Base-by-base conservation (phyloP, 352 stramenopile species). In the Hyaloperonospora arabidopsidis region DNA sequence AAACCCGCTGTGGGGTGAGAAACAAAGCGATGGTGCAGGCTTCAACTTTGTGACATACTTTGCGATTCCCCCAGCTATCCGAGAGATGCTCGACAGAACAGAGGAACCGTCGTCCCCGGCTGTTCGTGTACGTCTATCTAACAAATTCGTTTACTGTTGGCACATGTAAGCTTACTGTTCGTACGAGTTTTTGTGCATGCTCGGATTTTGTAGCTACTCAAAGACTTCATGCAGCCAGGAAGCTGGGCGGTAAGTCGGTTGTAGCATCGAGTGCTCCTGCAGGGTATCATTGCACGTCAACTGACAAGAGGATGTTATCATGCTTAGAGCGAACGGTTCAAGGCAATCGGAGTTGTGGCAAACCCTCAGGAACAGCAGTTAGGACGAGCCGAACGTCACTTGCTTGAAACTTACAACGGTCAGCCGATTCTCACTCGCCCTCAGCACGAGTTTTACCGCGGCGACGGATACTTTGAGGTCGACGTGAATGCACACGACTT, bases 31-130 rank as follows among this genome's bases (percentile, higher is more conserved):
- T 48, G 81, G 79, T 17, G 65, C 65, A 32, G 81, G 81, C 1
- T 89, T 89, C 55, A 92, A 89, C 66, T 89, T 89, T 48, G 66
- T 92, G 11, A 86, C 75, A 22, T 92, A 88, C 53, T 87, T 87
- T 59, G 69, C 73, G 5, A 88, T 92, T 39, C 69, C 81, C 13
- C 61, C 67, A 2, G 41, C 53, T 15, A 59, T 92, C 35, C 73
- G 81, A n/a, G 66, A 59, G 28, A 74, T 81, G 65, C 62, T 92
- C 7, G 55, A 84, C 8, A 55, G 61, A 0, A 39, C 54, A 48
- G 59, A 17, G 2, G 65, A 77, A 2, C 71, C 75, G 18, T 34
- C 59, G 4, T 58, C 81, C 4, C 79, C 78, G 49, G 71, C 75
- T 12, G 72, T 89, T 55, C 70, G 68, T 23, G 71, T 84, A 55